Base-by-base conservation (phyloP, 148 eudicot genomes). In the Fagopyrum tataricum region DNA sequence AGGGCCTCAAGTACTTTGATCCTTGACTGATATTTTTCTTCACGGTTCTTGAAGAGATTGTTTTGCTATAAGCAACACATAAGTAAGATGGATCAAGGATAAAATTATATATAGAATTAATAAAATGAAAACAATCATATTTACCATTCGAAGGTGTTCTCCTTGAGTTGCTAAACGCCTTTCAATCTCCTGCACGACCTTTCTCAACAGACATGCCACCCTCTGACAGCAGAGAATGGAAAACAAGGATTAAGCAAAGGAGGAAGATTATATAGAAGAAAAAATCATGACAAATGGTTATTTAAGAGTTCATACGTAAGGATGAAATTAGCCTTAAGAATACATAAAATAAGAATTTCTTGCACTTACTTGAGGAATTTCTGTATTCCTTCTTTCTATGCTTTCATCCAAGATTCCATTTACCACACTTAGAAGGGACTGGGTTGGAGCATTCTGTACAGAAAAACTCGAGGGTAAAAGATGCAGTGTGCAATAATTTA, bases 381-480 rank as follows among this genome's bases (percentile, higher is more conserved):
- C 99, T 20, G 87, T 90, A 75, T 86, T 84, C 85, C 84, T 90
- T 75, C 89, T 83, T 77, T 92, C 93, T 55, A 88, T 79, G 84
- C 89, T 88, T 77, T 91, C 99, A 70, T 91, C 96, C 76, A 95
- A 81, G 79, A 91, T 91, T 64, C 93, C 89, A 67, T 87, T 90
- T 52, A 95, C 88, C 72, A 91, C 89, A 77, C 91, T 87, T 76
- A 95, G 67, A 43, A 95, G 91, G 73, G 97, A 91, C 83, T 91
- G 99, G 70, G 97, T 95, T 24, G 97, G 99, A 51, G 99, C 92
- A 86, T 81, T 95, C 99, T 95, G 89, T 79, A 83, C n/a, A 80
- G 8, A 78, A 49, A 64, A 44, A 18, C 76, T 43, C 15, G 14
- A 20, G 41, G 23, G 31, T 2, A 15, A n/a, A 7, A 68, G 4